phyloP scores from a whole-genome alignment of 192 early-diverging fungal species.

The Phycomyces blakesleeanus region DNA sequence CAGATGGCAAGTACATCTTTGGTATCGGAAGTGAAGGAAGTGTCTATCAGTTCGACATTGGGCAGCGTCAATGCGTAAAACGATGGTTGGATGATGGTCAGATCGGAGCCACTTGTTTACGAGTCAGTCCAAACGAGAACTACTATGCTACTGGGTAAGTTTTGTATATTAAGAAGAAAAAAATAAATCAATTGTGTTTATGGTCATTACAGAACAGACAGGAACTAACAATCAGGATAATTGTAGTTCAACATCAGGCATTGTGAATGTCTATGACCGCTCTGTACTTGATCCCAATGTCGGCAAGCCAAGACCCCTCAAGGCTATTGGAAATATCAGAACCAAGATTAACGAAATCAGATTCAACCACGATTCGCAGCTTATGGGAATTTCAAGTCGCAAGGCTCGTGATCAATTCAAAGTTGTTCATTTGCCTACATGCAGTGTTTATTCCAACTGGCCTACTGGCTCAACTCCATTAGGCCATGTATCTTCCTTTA shows the following conservation, averaged over 20 bases:
- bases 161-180: too few relatives aligned
- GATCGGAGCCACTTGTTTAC: conserved; percentile 69
- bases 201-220: too few relatives aligned
- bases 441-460: conserved; percentile 90
- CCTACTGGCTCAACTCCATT: conserved; percentile 81
- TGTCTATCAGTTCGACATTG: conserved; percentile 88
- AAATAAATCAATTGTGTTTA: too few relatives aligned
- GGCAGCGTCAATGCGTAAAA: conserved; percentile 66
- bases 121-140: conserved; percentile 66
- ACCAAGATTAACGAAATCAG: conserved; percentile 67
- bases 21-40: conserved; percentile 79
- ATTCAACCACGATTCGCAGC: conserved; percentile 86
- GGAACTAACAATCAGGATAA: conserved; percentile 18
- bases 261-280: conserved; percentile 87
- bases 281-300: conserved; percentile 41
- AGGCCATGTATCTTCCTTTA: conserved; percentile 70
- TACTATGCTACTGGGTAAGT: conserved; percentile 84
- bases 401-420: conserved; percentile 75
- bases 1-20: conserved; percentile 74
- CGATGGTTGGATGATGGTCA: conserved; percentile 80
- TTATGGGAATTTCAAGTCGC: conserved; percentile 74
- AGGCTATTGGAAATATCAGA: conserved; percentile 82
- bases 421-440: conserved; percentile 78
- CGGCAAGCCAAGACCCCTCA: conserved; percentile 60
- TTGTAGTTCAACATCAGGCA: conserved; percentile 76